These are phyloP conservation scores for Bipolaris oryzae DNA, from an alignment of 2,329 filamentous ascomycete species.

Conservation along the genomic window DNA sequence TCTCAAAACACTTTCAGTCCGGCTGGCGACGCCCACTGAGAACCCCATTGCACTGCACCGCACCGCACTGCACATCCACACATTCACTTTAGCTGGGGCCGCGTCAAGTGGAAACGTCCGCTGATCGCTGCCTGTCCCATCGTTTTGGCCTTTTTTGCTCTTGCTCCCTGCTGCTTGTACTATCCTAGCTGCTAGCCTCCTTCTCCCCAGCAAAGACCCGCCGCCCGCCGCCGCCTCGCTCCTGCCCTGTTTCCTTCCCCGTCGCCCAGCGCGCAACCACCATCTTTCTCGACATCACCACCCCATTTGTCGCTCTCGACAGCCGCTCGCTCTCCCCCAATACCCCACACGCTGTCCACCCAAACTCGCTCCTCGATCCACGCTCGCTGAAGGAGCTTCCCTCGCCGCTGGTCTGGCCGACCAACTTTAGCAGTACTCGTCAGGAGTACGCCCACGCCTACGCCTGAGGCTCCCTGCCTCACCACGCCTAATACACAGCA, in stretches of 20 bases:
- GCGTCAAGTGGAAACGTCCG: constrained; percentile 29
- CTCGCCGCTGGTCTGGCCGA: constrained; percentile 46
- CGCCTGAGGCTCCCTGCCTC: constrained; percentile 23
- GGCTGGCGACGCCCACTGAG: constrained; percentile 29
- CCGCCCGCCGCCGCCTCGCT: constrained; percentile 33
- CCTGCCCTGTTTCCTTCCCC: constrained; percentile 43
- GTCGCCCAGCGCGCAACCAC: constrained; percentile 26
- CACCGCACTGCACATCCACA: too few species aligned
- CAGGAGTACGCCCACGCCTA: constrained; percentile 33
- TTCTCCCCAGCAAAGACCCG: constrained; percentile 28
- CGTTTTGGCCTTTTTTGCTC: neutral
- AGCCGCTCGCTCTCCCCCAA: constrained; percentile 36
- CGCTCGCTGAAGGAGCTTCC: constrained; percentile 17
- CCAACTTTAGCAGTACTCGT: constrained; percentile 34
- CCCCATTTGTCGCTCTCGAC: constrained; percentile 25
- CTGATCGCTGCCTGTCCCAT: constrained; percentile 18
- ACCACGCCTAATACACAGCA: constrained; percentile 16
- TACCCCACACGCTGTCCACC: neutral
- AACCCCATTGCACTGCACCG: neutral
- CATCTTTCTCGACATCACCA: constrained; percentile 26
- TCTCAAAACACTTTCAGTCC: constrained; percentile 22
- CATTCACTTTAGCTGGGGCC: constrained; percentile 14
- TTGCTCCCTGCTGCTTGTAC: constrained; percentile 8
- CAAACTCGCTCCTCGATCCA: constrained; percentile 8
- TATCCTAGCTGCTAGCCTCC: constrained; percentile 4